Base-by-base conservation (phyloP, 208 protist genomes). In the Wallacemonas sp. region DNA sequence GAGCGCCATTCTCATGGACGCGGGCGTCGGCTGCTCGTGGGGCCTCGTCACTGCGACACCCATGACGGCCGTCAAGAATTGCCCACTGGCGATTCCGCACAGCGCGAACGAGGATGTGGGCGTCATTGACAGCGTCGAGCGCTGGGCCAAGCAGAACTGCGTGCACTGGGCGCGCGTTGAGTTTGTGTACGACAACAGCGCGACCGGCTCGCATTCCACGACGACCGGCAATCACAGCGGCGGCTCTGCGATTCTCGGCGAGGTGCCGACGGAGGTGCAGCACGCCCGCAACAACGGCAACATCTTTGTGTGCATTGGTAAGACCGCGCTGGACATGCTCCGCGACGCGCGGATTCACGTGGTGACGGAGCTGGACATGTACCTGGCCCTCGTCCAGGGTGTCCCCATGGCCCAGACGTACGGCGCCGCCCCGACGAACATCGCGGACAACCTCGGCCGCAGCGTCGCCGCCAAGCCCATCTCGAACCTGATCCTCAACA, bases 241-340 rank as follows among this genome's bases (percentile, higher is more conserved):
- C 7, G 16, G 22, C 25, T 55, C 48, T 3, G 14, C 26, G 48
- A 23, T 26, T 8, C 26, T 55, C 8, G 11, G 23, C 26, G 48
- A 55, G 48, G 8, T 55, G 10, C 48, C 48, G 5, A 4, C 48
- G 22, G 48, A 55, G 7, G 25, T 55, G 48, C 48, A 55, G 48
- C n/a, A 55, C 48, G 23, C 55, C 20, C 55, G 55, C 32, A 61
- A 42, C 33, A 42, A 31, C 20, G 55, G 55, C 16, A 61, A 61
- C 23, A 44, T 61, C 55, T 61, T 61, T 25, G 16, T 61, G 11
- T 22, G 23, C 33, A 4, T 61, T 5, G n/a, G 4, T 16, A 7
- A 18, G 7, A 22, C 55, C 3, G 14, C 5, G 7, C 12, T 61
- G 55, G 55, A 61, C 33, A 29, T 61, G n/a, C 26, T 46, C 12